Evolutionary conservation across 2,329 filamentous ascomycete species (phyloP), one percentile per base, ranked within the genome.

Genomic region (Penicillium rolfsii): DNA sequence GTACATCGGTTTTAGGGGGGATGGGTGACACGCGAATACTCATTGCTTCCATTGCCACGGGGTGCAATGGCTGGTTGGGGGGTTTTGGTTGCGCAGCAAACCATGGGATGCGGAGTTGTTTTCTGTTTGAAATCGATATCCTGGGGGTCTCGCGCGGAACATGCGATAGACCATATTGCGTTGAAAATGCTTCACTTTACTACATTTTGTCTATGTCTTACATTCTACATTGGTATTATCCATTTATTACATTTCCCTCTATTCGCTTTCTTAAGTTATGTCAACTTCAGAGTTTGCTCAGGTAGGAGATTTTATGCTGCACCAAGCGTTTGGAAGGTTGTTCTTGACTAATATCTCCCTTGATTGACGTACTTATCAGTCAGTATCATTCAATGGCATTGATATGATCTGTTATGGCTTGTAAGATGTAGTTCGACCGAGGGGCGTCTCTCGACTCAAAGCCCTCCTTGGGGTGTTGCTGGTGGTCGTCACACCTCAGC

Each of bases 41-140:
- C 67, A 66, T 71, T 72, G 57, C 68, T 73, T 70, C 61, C 65
- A 36, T 67, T 64, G 65, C 68, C 67, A 71, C 68, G 46, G 71
- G 68, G 66, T 69, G 68, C 65, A 55, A 67, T 71, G 70, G 66
- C 63, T 63, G 69, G 71, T 69, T 67, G 62, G 70, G 62, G 50
- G 50, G 24, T 5, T 67, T 62, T 67, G 70, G 62, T 71, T 68
- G 67, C 62, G 63, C 38, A 71, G 67, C 64, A 70, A 71, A 75
- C 72, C 73, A 73, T 72, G 70, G 74, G 74, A 73, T 76, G 73
- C 66, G 75, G 74, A 76, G 74, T 76, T 75, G 66, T 72, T 70
- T 59, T 66, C 60, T 55, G 36, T 48, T 67, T 67, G 64, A 65
- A 67, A 62, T 69, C 67, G 67, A 70, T 70, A 70, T 70, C 67